Evolutionary conservation across 257 asterid species (phyloP), one percentile per base, ranked within the genome.

Genomic region (Solanum rostratum): DNA sequence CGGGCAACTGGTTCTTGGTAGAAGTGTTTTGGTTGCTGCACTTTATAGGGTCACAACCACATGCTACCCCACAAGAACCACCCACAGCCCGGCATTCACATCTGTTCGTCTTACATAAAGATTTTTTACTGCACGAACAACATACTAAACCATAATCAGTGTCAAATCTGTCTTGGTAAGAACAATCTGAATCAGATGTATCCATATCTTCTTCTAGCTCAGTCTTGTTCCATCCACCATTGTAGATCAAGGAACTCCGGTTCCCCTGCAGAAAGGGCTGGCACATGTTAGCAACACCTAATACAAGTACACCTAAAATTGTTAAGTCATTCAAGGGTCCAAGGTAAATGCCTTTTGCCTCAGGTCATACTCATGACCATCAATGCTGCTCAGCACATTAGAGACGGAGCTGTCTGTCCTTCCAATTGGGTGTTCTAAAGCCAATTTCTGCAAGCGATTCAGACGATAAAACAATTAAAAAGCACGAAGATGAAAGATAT

Each of bases 81-180:
- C 52, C 88, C 5, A 88, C 91, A 59, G 93, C 96, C 80, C 97
- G 93, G 66, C 99, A 97, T 46, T 94, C 96, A n/a, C 99, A 97
- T 85, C 91, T 90, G 11, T 79, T 83, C 0, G 98, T 94, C 88
- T 94, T 94, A 92, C 99, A 97, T 3, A n/a, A 74, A 18, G 99
- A 95, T 8, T 14, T 16, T 85, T 73, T 95, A 82, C 94, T 91
- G 88, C 99, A 97, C 2, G 96, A 65, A 90, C 99, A 96, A 79
- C 98, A 97, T n/a, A 76, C 76, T 27, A 53, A 85, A 19, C 60
- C 55, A 57, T 59, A 59, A 10, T 87, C 90, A 63, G 88, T 93
- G 70, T 94, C 91, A 14, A 78, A 30, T 50, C 55, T 55, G 83
- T 83, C 89, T 71, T 71, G 41, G 45, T 85, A 89, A 1, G 92